Evolutionary conservation across 2,329 filamentous ascomycete genomes (phyloP), one percentile per base, ranked within the genome.

Genomic region (Aotearoamyces nothofagi): DNA sequence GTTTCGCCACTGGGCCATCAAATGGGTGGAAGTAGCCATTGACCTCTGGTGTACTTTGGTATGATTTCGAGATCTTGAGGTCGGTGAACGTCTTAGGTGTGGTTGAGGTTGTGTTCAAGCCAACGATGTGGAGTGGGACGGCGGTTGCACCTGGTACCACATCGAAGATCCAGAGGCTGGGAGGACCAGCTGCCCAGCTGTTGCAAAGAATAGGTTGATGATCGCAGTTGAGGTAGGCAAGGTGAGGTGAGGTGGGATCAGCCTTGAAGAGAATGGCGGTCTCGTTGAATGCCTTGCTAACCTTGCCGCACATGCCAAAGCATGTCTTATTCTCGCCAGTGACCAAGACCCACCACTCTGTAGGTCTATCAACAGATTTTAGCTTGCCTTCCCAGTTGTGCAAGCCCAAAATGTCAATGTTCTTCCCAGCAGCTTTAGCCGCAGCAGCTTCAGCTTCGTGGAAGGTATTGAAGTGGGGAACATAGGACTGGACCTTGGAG

Each of bases 321-420:
- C 80, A 87, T 17, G 79, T 83, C 58, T 73, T 77, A 61, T 86
- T 84, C 41, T 77, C 63, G 32, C 80, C 80, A 7, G 73, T 79
- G 40, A 82, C 56, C 40, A 79, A 63, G 36, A 87, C 58, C 61
- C 78, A 74, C 77, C 77, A 84, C 54, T 83, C 75, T 53, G 78
- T 75, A 4, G 78, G 75, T 5, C 56, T 63, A 8, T 67, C 66
- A 16, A 70, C 66, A 28, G 58, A 58, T 46, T 69, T 73, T 35
- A 87, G 58, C 3, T 72, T 69, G 15, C 75, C 55, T 51, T 74
- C 69, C 77, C 78, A 82, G 61, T 76, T 78, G 39, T 72, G 58
- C 33, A 82, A 58, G 4, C 70, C 75, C 41, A 87, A 51, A 27
- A 65, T 50, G 49, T 67, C 56, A 37, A 76, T 56, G 26, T 63